phyloP scores from a whole-genome alignment of 345 rosid species.

The Populus davidiana region DNA sequence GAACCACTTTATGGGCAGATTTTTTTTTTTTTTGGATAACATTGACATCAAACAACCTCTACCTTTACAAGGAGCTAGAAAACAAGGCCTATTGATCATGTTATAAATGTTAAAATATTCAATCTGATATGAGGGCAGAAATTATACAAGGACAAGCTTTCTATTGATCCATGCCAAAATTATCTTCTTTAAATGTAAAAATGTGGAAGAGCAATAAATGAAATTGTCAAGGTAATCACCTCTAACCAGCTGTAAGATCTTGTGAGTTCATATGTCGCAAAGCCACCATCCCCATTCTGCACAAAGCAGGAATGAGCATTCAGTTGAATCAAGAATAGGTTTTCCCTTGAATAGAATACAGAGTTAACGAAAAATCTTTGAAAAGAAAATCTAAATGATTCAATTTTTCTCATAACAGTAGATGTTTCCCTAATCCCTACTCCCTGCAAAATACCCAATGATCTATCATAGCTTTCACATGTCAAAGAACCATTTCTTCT shows the following conservation, averaged over 20 bases:
- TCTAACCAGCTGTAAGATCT: constrained; percentile 90
- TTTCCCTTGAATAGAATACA: not conserved
- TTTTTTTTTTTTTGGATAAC: not conserved
- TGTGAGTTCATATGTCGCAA: constrained; percentile 88
- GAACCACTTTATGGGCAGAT: not conserved
- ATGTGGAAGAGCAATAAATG: not conserved
- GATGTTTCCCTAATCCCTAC: not conserved
- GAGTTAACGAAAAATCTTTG: not conserved
- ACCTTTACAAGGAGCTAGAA: not conserved
- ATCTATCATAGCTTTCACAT: not conserved
- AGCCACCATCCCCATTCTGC: constrained; percentile 81
- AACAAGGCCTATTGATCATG: not conserved
- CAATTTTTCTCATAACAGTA: not conserved
- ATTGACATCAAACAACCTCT: not conserved
- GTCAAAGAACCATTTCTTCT: not conserved
- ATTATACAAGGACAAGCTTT: not conserved
- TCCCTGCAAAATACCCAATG: not conserved
- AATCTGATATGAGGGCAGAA: not conserved
- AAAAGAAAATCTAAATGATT: not conserved
- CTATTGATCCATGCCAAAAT: not conserved
- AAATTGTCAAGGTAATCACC: constrained; percentile 39
- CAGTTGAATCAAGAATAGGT: not conserved
- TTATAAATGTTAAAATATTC: not conserved
- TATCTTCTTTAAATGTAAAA: not conserved
- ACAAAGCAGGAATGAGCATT: not conserved